Evolutionary conservation across 2,329 filamentous ascomycete genomes (phyloP), one percentile per base, ranked within the genome.

Genomic region (Fusarium tupiense): DNA sequence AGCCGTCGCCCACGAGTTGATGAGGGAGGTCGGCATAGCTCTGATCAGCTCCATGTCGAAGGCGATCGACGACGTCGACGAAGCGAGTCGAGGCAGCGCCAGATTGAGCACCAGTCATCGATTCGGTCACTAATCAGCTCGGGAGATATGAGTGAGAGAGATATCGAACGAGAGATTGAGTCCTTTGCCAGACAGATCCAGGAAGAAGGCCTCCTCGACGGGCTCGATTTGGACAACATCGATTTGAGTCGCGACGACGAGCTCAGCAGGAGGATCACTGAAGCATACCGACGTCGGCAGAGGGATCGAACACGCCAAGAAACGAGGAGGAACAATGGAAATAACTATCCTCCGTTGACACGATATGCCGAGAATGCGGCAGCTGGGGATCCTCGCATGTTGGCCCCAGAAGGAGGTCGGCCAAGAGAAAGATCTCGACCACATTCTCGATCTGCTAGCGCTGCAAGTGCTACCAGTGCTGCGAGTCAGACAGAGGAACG

Each of bases 121-220:
- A 85, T 98, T 73, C 88, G 95, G 61, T 97, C 94, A 16, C 84
- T 98, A 67, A 91, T 98, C 67, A 95, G 94, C 78, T 89, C 92
- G 9, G 93, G 93, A 0, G 93, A 95, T 71, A 87, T 94, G 65
- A 93, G 93, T 76, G 91, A 92, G 52, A 88, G 91, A 26, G 93
- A 96, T 74, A 92, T 97, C 77, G 93, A 98, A 80, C 91, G 93
- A 69, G 95, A 98, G 80, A 97, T 98, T 67, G 90, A 96, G 75
- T 94, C 96, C 69, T 97, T 98, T 77, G 89, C 97, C 75, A 90
- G 94, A 49, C 94, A 97, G 80, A 98, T 97, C 67, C 89, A 95
- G 75, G 92, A 96, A 73, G 94, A 98, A 79, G 95, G 96, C 0
- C 84, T 98, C 26, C 83, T 98, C 40, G 94, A 98, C 77, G 95